Evolutionary conservation across 495 filamentous ascomycete genomes (phyloP).

Genomic region (Lophium mytilinum): DNA sequence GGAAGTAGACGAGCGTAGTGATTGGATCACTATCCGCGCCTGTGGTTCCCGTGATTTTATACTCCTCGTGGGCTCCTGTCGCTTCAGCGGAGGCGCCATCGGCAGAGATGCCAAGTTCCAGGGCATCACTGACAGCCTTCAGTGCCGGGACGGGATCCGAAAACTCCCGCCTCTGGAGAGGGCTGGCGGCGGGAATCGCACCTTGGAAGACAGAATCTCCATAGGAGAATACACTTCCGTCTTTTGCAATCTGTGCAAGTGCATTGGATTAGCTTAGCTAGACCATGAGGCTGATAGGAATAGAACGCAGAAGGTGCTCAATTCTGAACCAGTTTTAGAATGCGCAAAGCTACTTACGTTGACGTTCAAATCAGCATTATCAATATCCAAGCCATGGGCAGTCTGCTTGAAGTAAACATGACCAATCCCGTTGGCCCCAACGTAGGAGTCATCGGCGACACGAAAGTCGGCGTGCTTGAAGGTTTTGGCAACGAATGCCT

Average conservation of each 20-base stretch:
- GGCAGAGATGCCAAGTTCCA: slow-evolving; percentile 32
- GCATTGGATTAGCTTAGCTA: background rate
- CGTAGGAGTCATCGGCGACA: slow-evolving; percentile 39
- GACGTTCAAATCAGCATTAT: slow-evolving; percentile 50
- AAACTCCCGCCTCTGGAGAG: slow-evolving; percentile 28
- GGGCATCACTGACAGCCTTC: slow-evolving; percentile 26
- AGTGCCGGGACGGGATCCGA: slow-evolving; percentile 34
- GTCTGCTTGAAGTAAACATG: slow-evolving; percentile 50
- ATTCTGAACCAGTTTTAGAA: background rate
- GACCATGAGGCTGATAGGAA: no score
- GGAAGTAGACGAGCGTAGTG: slow-evolving; percentile 40
- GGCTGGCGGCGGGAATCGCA: slow-evolving; percentile 20
- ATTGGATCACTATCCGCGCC: slow-evolving; percentile 38
- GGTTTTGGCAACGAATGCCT: no score
- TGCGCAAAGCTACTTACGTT: slow-evolving; percentile 36
- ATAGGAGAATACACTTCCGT: slow-evolving; percentile 39
- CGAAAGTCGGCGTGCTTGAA: slow-evolving; percentile 25
- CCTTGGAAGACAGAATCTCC: slow-evolving; percentile 34
- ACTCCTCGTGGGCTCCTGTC: slow-evolving; percentile 27
- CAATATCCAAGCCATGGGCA: slow-evolving; percentile 43
- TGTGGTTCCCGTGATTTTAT: slow-evolving; percentile 33
- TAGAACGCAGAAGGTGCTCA: no score
- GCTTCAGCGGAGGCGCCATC: slow-evolving; percentile 32
- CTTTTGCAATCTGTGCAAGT: slow-evolving; percentile 28
- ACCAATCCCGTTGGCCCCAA: slow-evolving; percentile 40